Percentiles rank a stretch among this genome's conserved stretches.
phyloP scores from a whole-genome alignment of 2,329 filamentous ascomycete species.

The Hysterium pulicare region DNA sequence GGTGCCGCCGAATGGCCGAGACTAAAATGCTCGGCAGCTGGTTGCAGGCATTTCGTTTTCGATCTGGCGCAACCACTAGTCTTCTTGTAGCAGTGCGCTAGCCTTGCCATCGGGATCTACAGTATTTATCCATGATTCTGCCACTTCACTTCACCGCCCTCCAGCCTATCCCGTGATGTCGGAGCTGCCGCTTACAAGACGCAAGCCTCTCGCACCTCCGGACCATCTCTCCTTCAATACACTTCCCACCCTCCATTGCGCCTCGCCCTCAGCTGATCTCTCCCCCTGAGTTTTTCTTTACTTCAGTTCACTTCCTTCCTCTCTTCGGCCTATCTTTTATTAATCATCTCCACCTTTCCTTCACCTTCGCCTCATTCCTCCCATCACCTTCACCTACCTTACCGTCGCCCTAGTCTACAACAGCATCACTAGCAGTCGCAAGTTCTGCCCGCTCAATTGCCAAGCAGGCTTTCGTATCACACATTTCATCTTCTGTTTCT shows the following conservation, averaged over 20 bases:
- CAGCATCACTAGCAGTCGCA: conserved; percentile 13
- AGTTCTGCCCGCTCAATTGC: conserved; percentile 24
- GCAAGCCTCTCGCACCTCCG: conserved; percentile 25
- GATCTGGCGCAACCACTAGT: too few relatives aligned
- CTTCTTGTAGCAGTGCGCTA: too few relatives aligned
- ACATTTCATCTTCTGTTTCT: conserved; percentile 21
- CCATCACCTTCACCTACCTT: conserved; percentile 8
- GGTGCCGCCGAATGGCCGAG: too few relatives aligned
- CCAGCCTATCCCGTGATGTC: conserved; percentile 23
- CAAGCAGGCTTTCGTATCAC: conserved; percentile 33
- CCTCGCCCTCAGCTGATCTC: conserved; percentile 1
- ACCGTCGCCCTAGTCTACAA: conserved; percentile 24
- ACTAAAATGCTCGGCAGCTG: too few relatives aligned
- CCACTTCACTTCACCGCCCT: conserved; percentile 22
- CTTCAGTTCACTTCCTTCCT: conserved; percentile 6
- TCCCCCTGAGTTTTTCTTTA: neutral
- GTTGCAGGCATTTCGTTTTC: too few relatives aligned
- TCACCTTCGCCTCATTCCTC: neutral
- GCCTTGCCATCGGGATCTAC: too few relatives aligned
- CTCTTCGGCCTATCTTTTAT: neutral
- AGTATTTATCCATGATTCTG: too few relatives aligned
- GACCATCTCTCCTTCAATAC: conserved; percentile 33
- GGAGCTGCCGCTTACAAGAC: conserved; percentile 33
- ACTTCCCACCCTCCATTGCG: conserved; percentile 19
- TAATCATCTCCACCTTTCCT: neutral